Base-by-base conservation (phyloP, 495 filamentous ascomycete genomes). In the Xylaria sp. region DNA sequence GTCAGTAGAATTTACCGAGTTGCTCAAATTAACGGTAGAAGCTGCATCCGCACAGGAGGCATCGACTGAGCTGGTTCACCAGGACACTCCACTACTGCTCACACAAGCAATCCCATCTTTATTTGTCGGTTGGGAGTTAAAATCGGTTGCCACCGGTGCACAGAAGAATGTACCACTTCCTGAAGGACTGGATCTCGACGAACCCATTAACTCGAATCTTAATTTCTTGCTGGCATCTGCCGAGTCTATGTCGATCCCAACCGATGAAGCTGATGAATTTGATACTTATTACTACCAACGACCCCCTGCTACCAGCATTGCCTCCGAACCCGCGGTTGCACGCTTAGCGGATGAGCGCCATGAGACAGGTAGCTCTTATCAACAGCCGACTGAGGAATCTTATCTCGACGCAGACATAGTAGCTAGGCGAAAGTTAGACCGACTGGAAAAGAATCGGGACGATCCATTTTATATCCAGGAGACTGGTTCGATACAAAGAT, bases 381-480 rank as follows among this genome's bases (percentile, higher is more conserved):
- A 97, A 72, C 80, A 83, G 46, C 73, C 84, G 9, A 77, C 78
- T 14, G 88, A 88, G 59, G 84, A 88, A 12, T 85, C 86, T 37
- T 87, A 90, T 59, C 82, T 91, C 11, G 89, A 93, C 69, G 80
- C 86, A 0, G 88, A 91, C 73, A 89, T 90, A 50, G 41, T 89
- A 5, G 89, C 89, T 5, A 85, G 87, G 64, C 85, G 91, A 72
- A 90, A 88, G 64, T 80, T 87, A 0, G 92, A 95, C 72, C 86
- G 94, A 35, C 79, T 85, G 52, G 93, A 95, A 74, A 87, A 93
- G 55, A 93, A 97, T 79, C 90, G 87, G 71, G 95, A 98, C 74
- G 96, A 99, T 77, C 96, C 96, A 4, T 99, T 97, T 77, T 98
- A 99, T 76, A 99, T 99, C 74, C 83, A 80, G 50, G 88, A 85